phyloP scores from a whole-genome alignment of 257 asterid genomes.

The Solanum virginianum region DNA sequence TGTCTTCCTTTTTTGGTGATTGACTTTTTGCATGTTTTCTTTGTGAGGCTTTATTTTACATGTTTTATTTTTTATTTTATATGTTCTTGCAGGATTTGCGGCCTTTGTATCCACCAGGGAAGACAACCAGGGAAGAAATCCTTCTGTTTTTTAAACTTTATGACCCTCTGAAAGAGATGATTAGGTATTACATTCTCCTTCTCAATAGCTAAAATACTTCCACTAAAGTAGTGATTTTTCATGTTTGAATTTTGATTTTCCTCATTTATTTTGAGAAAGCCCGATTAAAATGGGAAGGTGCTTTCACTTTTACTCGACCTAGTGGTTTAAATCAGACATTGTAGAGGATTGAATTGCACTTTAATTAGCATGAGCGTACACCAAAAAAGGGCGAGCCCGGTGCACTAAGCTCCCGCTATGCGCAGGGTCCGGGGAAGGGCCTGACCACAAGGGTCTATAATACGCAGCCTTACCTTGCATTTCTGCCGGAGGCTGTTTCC shows the following conservation, averaged over 20 bases:
- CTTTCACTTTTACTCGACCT: neutral
- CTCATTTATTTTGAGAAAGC: neutral
- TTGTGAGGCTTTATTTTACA: neutral
- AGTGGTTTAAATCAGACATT: neutral
- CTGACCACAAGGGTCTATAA: no score
- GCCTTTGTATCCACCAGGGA: constrained; percentile 46
- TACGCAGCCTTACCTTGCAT: no score
- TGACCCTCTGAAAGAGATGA: constrained; percentile 57
- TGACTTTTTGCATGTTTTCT: neutral
- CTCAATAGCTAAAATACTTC: neutral
- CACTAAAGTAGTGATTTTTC: neutral
- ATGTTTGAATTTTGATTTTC: neutral
- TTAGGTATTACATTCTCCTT: constrained; percentile 21
- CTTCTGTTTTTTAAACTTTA: constrained; percentile 59
- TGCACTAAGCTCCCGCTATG: no score
- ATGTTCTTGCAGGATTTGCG: constrained; percentile 32
- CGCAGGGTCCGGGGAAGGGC: no score
- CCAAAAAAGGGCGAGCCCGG: no score
- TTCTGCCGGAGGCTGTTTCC: no score
- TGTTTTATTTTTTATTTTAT: neutral
- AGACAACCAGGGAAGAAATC: constrained; percentile 48
- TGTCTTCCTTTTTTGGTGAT: neutral
- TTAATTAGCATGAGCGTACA: neutral
- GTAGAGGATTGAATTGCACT: neutral
- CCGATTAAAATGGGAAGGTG: neutral